Evolutionary conservation across 2,329 filamentous ascomycete genomes (phyloP).

Genomic region (Colletotrichum gigasporum): DNA sequence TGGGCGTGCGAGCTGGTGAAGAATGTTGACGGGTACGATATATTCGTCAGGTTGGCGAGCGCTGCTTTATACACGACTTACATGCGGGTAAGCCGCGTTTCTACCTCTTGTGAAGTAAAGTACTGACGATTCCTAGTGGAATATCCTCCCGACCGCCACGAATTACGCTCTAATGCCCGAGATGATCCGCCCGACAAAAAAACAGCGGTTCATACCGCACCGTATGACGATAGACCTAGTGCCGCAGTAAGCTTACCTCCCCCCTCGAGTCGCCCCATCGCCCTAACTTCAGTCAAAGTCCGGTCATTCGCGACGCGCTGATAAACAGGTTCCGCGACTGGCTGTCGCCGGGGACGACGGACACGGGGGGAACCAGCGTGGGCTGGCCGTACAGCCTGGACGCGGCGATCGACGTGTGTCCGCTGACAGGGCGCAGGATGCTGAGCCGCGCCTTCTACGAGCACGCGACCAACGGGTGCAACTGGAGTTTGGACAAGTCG

Average conservation of each 20-base stretch:
- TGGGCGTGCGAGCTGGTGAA: slow-evolving; percentile 23
- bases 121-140: slow-evolving; percentile 4
- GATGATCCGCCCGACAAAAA: slow-evolving; percentile 23
- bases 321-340: slow-evolving; percentile 21
- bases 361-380: slow-evolving; percentile 17
- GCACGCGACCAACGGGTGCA: slow-evolving; percentile 14
- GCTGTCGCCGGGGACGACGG: slow-evolving; percentile 19
- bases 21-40: slow-evolving; percentile 13
- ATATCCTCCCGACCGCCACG: slow-evolving; percentile 16
- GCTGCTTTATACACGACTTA: neutral
- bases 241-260: slow-evolving; percentile 7
- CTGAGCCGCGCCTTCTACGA: slow-evolving; percentile 21
- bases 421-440: slow-evolving; percentile 11
- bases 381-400: slow-evolving; percentile 25
- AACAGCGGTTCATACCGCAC: slow-evolving; percentile 12
- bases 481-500: slow-evolving; percentile 25
- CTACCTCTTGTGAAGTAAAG: neutral
- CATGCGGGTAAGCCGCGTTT: neutral
- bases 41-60: slow-evolving; percentile 17
- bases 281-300: neutral
- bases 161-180: slow-evolving; percentile 19
- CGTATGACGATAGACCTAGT: slow-evolving; percentile 25
- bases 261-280: too few relatives aligned
- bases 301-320: slow-evolving; percentile 18
- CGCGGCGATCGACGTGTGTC: slow-evolving; percentile 19